Evolutionary conservation across 371 early-diverging fungal species (phyloP).

Genomic region (Mortierella sp.): DNA sequence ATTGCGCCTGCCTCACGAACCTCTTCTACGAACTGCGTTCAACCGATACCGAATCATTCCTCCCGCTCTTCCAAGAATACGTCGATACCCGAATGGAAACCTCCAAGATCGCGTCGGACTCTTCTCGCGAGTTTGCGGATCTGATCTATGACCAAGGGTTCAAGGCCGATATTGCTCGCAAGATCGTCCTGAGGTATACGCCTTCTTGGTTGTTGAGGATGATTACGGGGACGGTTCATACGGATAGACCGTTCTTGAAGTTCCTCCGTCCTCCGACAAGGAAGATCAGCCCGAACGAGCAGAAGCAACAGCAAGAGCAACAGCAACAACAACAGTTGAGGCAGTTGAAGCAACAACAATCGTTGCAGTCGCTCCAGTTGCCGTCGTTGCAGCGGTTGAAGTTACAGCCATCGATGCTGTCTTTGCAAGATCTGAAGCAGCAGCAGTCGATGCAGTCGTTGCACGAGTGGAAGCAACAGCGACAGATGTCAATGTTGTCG

Average conservation of each 20-base stretch:
- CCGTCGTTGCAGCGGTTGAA: background rate
- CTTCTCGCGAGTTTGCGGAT: slow-evolving; percentile 55
- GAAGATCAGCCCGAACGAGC: background rate
- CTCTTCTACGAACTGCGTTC: slow-evolving; percentile 23
- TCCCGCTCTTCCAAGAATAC: slow-evolving; percentile 34
- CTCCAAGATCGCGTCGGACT: slow-evolving; percentile 41
- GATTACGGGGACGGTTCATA: slow-evolving; percentile 41
- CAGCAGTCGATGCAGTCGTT: too few relatives aligned
- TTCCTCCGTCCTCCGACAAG: slow-evolving; percentile 31
- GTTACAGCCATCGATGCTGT: background rate
- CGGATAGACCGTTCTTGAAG: slow-evolving; percentile 24
- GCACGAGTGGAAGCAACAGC: too few relatives aligned
- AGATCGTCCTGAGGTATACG: slow-evolving; percentile 48
- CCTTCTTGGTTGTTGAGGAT: slow-evolving; percentile 47
- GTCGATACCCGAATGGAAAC: slow-evolving; percentile 38
- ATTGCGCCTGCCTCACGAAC: slow-evolving; percentile 44
- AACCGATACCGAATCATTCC: slow-evolving; percentile 6
- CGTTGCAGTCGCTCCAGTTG: background rate
- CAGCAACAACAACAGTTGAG: background rate
- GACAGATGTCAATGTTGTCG: too few relatives aligned
- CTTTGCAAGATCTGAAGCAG: background rate
- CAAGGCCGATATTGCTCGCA: slow-evolving; percentile 49
- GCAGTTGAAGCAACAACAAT: background rate
- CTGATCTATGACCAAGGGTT: slow-evolving; percentile 54
- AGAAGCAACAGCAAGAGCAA: background rate